Evolutionary conservation across 1,139 yeast species (phyloP).

Genomic region (Sugiyamaella castrensis): DNA sequence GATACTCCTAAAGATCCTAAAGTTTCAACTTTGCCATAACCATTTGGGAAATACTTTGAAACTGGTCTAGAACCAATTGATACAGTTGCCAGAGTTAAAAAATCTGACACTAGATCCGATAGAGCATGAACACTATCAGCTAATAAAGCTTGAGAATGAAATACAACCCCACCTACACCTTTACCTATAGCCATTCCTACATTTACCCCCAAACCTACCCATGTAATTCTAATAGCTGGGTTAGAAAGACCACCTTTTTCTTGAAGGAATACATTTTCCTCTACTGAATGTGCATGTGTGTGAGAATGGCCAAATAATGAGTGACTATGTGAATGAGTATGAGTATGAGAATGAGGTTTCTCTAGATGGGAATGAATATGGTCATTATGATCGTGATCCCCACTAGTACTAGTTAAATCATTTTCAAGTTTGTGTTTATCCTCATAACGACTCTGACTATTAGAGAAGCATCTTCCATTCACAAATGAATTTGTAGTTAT

Average conservation of each 20-base stretch:
- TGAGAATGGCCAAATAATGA: conserved; percentile 26
- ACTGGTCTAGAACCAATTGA: conserved; percentile 72
- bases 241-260: conserved; percentile 45
- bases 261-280: conserved; percentile 30
- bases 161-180: conserved; percentile 82
- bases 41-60: conserved; percentile 66
- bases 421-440: too few relatives aligned
- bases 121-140: conserved; percentile 95
- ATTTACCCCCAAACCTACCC: conserved; percentile 84
- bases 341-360: conserved; percentile 19
- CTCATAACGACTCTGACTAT: too few relatives aligned
- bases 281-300: conserved; percentile 31
- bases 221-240: conserved; percentile 90
- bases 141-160: conserved; percentile 89
- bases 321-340: conserved; percentile 33
- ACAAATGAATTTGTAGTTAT: too few relatives aligned
- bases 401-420: too few relatives aligned
- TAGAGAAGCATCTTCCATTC: too few relatives aligned
- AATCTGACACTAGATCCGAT: conserved; percentile 85
- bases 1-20: conserved; percentile 88
- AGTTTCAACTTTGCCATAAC: conserved; percentile 91
- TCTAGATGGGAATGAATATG: conserved; percentile 12
- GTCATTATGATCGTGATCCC: background rate
- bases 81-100: conserved; percentile 85
- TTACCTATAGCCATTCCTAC: conserved; percentile 83